phyloP scores from a whole-genome alignment of 2,329 filamentous ascomycete genomes.

The Talaromyces funiculosus region DNA sequence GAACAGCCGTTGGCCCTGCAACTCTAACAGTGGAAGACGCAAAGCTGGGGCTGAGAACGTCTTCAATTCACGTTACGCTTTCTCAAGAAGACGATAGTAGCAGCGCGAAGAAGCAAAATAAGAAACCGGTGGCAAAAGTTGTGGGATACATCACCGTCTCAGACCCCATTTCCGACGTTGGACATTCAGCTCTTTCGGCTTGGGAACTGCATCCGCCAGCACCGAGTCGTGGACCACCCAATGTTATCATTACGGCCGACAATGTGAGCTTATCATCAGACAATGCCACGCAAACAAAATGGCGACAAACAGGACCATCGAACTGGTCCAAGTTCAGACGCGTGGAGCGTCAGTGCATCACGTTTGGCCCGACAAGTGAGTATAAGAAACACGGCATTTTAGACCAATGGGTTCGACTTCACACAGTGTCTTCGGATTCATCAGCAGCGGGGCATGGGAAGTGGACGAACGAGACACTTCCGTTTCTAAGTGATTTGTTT shows the following conservation, averaged over 20 bases:
- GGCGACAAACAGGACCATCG: not conserved
- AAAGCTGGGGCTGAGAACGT: constrained; percentile 60
- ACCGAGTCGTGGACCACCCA: constrained; percentile 25
- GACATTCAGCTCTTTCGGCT: constrained; percentile 50
- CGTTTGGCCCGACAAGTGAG: constrained; percentile 35
- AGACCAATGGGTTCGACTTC: constrained; percentile 64
- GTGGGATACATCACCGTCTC: constrained; percentile 61
- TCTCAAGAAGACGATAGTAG: constrained; percentile 32
- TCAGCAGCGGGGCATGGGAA: constrained; percentile 22
- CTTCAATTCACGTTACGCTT: constrained; percentile 58
- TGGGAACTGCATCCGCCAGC: constrained; percentile 49
- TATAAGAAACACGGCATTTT: constrained; percentile 26
- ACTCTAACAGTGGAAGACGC: constrained; percentile 55
- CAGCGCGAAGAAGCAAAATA: constrained; percentile 10
- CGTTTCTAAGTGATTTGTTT: constrained; percentile 64
- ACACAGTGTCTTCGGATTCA: constrained; percentile 32
- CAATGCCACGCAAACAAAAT: not conserved
- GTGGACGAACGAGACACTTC: constrained; percentile 61
- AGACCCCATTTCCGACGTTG: constrained; percentile 55
- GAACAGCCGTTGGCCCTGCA: constrained; percentile 55
- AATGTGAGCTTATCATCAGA: not conserved
- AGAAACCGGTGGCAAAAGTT: constrained; percentile 51
- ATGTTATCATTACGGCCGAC: constrained; percentile 19
- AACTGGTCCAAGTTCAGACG: constrained; percentile 37
- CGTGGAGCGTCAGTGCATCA: constrained; percentile 47